phyloP scores from a whole-genome alignment of 768 basidiomycete species.

The Kwoniella dendrophila region DNA sequence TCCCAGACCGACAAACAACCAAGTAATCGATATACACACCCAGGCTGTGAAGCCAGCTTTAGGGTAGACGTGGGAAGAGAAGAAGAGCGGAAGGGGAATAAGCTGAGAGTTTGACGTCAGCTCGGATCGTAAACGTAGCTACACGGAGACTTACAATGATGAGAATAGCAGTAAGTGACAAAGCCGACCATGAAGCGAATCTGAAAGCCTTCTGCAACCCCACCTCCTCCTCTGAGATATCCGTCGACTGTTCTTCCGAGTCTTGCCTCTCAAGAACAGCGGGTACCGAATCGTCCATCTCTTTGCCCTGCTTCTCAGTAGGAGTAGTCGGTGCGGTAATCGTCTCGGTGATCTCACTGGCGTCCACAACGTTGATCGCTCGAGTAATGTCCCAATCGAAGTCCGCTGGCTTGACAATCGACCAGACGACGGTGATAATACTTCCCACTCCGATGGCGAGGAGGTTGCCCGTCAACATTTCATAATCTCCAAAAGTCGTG shows the following conservation, averaged over 20 bases:
- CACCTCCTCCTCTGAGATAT: slow-evolving; percentile 68
- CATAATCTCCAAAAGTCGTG: slow-evolving; percentile 52
- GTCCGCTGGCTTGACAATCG: slow-evolving; percentile 74
- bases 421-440: slow-evolving; percentile 69
- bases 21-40: slow-evolving; percentile 79
- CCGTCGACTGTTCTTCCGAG: slow-evolving; percentile 45
- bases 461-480: slow-evolving; percentile 88
- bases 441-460: slow-evolving; percentile 79
- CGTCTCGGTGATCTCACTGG: slow-evolving; percentile 5
- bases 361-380: slow-evolving; percentile 64
- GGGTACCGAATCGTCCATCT: neutral
- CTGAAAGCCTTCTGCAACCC: slow-evolving; percentile 72
- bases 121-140: too few relatives aligned
- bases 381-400: slow-evolving; percentile 81
- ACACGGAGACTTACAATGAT: too few relatives aligned
- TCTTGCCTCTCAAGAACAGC: too few relatives aligned
- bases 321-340: too few relatives aligned
- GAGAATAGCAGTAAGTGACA: slow-evolving; percentile 41
- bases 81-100: slow-evolving; percentile 85
- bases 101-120: slow-evolving; percentile 61
- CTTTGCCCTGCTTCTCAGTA: neutral
- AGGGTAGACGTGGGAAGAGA: slow-evolving; percentile 60
- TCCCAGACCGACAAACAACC: slow-evolving; percentile 76
- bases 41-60: slow-evolving; percentile 61
- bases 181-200: slow-evolving; percentile 71